phyloP scores from a whole-genome alignment of 1,284 basidiomycete species.

The Xerocomus amazonicus region DNA sequence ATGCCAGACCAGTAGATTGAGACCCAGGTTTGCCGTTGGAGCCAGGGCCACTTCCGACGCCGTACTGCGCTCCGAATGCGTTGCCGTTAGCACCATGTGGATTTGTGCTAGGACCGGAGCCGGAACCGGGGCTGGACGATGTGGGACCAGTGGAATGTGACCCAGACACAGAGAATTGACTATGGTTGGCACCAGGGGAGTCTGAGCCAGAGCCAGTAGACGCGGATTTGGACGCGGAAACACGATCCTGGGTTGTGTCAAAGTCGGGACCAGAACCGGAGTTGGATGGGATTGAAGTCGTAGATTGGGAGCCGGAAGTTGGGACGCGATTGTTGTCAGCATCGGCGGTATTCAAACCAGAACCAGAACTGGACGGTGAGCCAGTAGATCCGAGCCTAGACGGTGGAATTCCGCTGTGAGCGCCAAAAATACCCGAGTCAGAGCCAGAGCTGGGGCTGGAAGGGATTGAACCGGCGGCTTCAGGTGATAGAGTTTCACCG shows the following conservation, averaged over 20 bases:
- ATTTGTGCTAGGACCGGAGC: too few species aligned
- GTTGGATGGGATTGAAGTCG: neutral
- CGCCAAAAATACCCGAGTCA: neutral
- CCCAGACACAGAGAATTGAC: neutral
- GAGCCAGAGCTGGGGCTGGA: neutral
- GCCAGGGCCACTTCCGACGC: too few species aligned
- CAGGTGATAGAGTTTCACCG: too few species aligned
- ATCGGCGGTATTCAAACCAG: too few species aligned
- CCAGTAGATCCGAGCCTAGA: conserved; percentile 6
- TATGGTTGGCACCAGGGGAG: neutral
- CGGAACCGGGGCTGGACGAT: neutral
- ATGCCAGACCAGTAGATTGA: neutral
- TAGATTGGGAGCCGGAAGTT: neutral
- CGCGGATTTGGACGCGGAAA: neutral
- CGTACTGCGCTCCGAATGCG: too few species aligned
- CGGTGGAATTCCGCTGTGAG: neutral
- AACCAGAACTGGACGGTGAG: conserved; percentile 1
- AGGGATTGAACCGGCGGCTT: neutral
- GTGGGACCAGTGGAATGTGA: neutral
- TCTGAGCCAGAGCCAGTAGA: neutral
- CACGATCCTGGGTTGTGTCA: neutral
- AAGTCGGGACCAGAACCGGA: neutral
- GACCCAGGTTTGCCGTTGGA: too few species aligned
- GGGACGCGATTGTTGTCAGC: neutral
- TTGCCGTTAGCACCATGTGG: conserved; percentile 2